Conservation (phyloP, 2,329 filamentous ascomycete genomes). For the Raffaelea deltoideospora region DNA sequence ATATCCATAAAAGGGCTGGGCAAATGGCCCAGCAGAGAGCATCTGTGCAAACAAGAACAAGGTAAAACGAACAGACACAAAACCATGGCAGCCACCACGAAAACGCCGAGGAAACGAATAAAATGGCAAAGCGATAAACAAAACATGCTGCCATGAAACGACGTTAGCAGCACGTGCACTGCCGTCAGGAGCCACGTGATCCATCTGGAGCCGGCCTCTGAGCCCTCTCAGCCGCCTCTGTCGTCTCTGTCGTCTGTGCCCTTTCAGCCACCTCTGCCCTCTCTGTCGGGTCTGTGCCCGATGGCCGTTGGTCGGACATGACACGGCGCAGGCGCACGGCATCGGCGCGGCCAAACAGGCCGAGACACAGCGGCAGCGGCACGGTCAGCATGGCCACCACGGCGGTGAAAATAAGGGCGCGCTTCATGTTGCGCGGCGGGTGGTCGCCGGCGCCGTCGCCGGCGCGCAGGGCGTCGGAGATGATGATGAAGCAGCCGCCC, state of each 20-base stretch:
- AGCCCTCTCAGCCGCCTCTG: too few relatives aligned
- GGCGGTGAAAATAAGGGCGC: slow-evolving; percentile 64
- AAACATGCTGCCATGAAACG: too few relatives aligned
- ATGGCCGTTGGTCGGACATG: slow-evolving; percentile 19
- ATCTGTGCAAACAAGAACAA: too few relatives aligned
- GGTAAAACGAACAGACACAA: neutral
- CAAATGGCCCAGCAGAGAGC: too few relatives aligned
- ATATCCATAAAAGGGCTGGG: too few relatives aligned
- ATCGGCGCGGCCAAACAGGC: slow-evolving; percentile 48
- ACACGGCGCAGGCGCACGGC: slow-evolving; percentile 36
- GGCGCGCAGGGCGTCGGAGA: slow-evolving; percentile 60
- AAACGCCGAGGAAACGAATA: too few relatives aligned
- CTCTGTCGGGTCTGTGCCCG: neutral
- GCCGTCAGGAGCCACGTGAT: too few relatives aligned
- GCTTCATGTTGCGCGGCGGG: slow-evolving; percentile 61
- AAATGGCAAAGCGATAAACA: too few relatives aligned
- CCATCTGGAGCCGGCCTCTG: too few relatives aligned
- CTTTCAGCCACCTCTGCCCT: neutral
- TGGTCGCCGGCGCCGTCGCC: slow-evolving; percentile 26
- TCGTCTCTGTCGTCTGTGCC: too few relatives aligned
- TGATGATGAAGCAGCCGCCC: slow-evolving; percentile 70
- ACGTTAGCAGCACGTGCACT: too few relatives aligned
- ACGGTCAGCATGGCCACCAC: slow-evolving; percentile 50
- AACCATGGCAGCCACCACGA: too few relatives aligned
- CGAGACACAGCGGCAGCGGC: slow-evolving; percentile 54